Conservation (phyloP, 257 asterid species). For the Solanum lycopersicoides region DNA sequence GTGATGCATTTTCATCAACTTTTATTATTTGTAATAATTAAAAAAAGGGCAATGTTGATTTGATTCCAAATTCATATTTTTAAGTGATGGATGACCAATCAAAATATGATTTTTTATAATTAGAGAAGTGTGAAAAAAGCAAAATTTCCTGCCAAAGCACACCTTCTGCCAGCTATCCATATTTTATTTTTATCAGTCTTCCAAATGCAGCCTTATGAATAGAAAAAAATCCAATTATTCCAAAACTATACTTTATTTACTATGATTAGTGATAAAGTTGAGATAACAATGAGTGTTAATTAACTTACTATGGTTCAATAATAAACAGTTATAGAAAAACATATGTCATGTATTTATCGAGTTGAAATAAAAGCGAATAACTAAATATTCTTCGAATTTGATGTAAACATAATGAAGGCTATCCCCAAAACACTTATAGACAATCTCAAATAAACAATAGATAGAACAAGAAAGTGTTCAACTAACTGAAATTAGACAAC, state of each 20-base stretch:
- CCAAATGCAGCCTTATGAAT: neutral
- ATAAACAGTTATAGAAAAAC: neutral
- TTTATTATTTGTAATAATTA: neutral
- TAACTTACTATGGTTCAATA: neutral
- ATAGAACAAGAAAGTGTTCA: neutral
- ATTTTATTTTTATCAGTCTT: neutral
- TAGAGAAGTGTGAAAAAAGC: neutral
- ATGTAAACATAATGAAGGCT: neutral
- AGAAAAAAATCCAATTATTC: neutral
- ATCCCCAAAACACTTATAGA: neutral
- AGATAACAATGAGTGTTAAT: neutral
- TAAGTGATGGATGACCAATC: neutral
- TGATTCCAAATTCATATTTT: neutral
- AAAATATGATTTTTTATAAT: neutral
- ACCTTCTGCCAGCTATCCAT: neutral
- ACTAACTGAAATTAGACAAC: neutral
- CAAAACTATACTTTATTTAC: neutral
- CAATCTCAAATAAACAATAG: neutral
- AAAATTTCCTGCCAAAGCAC: neutral
- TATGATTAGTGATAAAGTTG: neutral
- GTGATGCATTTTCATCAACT: neutral
- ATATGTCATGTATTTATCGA: neutral
- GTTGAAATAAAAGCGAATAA: neutral
- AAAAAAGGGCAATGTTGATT: neutral
- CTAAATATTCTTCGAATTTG: neutral